Evolutionary conservation across 768 basidiomycete genomes (phyloP).

Genomic region (Suillus alpinus): DNA sequence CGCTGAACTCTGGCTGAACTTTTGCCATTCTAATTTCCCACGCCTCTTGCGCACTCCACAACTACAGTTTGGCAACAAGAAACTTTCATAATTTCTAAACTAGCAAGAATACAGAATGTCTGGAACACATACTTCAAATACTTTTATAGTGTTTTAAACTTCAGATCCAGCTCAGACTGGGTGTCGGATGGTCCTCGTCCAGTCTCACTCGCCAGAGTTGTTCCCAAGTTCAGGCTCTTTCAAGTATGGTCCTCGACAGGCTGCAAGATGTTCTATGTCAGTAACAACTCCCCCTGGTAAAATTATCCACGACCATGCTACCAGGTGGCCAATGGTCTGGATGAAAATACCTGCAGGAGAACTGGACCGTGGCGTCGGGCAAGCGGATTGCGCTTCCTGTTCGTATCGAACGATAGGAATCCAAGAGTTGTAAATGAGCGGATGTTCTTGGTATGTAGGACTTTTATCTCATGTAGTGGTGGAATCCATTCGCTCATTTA

Average conservation of each 20-base stretch:
- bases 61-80: not conserved
- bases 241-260: constrained; percentile 34
- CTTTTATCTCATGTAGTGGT: not conserved
- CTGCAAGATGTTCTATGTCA: not conserved
- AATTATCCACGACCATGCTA: constrained; percentile 95
- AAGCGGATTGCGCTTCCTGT: constrained; percentile 92
- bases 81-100: not conserved
- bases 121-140: constrained; percentile 28
- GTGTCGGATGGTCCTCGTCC: constrained; percentile 80
- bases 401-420: constrained; percentile 71
- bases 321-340: constrained; percentile 36
- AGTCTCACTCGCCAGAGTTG: constrained; percentile 96
- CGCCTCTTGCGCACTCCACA: not conserved
- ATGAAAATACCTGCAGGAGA: constrained; percentile 38
- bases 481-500: constrained; percentile 3
- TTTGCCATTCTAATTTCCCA: not conserved
- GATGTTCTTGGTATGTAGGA: constrained; percentile 80
- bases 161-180: constrained; percentile 85
- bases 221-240: constrained; percentile 81
- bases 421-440: constrained; percentile 95
- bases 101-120: not conserved
- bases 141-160: constrained; percentile 85
- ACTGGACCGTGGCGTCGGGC: constrained; percentile 76
- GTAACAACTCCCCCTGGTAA: constrained; percentile 46
- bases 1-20: not conserved